phyloP scores from a whole-genome alignment of 2,329 filamentous ascomycete species.

The Fusarium abutilonis region DNA sequence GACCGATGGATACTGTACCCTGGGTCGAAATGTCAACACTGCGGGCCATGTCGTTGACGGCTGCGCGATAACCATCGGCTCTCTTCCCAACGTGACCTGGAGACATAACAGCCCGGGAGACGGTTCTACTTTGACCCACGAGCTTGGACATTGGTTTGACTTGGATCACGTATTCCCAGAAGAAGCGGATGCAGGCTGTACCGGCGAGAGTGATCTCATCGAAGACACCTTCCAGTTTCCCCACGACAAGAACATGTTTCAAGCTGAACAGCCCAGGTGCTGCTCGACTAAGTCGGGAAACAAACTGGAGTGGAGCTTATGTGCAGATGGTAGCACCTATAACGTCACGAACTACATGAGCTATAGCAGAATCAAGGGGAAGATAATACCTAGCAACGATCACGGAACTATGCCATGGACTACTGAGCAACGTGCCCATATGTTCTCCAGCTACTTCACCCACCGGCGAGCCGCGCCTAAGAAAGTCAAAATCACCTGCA shows the following conservation, averaged over 20 bases:
- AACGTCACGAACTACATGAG: not conserved
- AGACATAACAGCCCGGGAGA: not conserved
- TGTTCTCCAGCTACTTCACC: not conserved
- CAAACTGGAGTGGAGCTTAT: not conserved
- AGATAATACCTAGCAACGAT: not conserved
- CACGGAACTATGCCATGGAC: not conserved
- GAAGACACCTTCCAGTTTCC: not conserved
- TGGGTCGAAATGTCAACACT: not conserved
- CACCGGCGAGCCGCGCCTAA: not conserved
- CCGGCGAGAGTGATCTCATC: not conserved
- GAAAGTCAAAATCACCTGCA: not conserved
- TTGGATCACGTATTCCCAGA: not conserved
- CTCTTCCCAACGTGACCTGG: not conserved
- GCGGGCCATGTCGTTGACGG: not conserved
- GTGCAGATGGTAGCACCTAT: not conserved
- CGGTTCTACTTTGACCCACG: not conserved
- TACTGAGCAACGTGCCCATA: not conserved
- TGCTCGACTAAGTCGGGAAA: not conserved
- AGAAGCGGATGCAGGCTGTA: not conserved
- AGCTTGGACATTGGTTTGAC: slow-evolving; percentile 1
- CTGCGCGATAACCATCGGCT: not conserved
- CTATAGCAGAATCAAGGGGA: not conserved
- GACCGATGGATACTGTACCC: not conserved
- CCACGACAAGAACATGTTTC: not conserved
- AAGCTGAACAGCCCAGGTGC: not conserved